phyloP scores from a whole-genome alignment of 371 early-diverging fungal species.

The Mucor ambiguus region DNA sequence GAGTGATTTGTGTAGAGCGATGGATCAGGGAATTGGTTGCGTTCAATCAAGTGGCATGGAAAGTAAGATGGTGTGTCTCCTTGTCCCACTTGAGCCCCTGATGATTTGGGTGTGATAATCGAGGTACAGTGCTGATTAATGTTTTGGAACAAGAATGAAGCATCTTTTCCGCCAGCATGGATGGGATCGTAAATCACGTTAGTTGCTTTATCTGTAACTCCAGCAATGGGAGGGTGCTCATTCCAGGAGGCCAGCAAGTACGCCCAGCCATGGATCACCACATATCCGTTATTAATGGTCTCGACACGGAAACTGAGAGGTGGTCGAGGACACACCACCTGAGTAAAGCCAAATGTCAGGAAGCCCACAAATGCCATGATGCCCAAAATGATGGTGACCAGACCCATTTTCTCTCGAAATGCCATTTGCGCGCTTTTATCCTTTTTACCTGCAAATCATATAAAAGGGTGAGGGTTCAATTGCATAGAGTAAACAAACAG shows the following conservation, averaged over 20 bases:
- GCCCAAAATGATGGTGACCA: conserved; percentile 70
- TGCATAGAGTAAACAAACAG: not conserved
- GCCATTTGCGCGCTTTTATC: conserved; percentile 71
- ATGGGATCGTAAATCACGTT: conserved; percentile 66
- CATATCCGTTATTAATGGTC: conserved; percentile 47
- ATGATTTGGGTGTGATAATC: conserved; percentile 48
- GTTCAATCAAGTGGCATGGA: conserved; percentile 67
- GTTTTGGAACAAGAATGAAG: conserved; percentile 80
- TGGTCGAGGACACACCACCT: conserved; percentile 59
- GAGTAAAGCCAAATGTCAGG: conserved; percentile 74
- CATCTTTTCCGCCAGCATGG: conserved; percentile 73
- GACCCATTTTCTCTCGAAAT: conserved; percentile 85
- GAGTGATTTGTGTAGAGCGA: conserved; percentile 49
- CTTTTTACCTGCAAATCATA: conserved; percentile 43
- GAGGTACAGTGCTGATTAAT: conserved; percentile 61
- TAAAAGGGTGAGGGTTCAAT: not conserved
- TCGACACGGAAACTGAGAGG: conserved; percentile 45
- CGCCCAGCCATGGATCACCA: conserved; percentile 62
- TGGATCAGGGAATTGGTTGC: conserved; percentile 47
- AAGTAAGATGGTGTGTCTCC: conserved; percentile 61
- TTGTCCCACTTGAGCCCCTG: conserved; percentile 24
- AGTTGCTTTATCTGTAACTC: conserved; percentile 36
- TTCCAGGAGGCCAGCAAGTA: conserved; percentile 62
- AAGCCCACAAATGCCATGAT: conserved; percentile 77
- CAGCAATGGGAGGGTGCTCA: conserved; percentile 54